These are phyloP conservation scores for Entomophthora muscae DNA, from an alignment of 371 early-diverging fungal genomes.

Conservation along the genomic window DNA sequence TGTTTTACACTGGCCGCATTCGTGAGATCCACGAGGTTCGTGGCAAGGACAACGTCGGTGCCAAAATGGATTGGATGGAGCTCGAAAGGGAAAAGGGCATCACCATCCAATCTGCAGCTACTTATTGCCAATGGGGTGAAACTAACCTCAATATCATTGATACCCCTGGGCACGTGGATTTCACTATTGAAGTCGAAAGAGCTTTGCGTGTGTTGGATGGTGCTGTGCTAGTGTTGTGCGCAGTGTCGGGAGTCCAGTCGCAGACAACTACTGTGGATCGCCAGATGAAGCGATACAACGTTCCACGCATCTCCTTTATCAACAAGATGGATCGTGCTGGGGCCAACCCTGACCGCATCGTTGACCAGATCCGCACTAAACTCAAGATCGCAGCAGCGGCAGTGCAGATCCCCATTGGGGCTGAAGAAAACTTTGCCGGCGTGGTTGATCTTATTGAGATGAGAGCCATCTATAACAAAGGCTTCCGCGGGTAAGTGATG, in stretches of 20 bases:
- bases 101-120: slow-evolving; percentile 82
- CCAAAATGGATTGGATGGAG: slow-evolving; percentile 98
- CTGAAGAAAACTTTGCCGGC: slow-evolving; percentile 73
- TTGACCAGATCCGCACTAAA: slow-evolving; percentile 52
- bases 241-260: slow-evolving; percentile 74
- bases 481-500: slow-evolving; percentile 52
- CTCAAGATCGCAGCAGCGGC: slow-evolving; percentile 81
- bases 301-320: slow-evolving; percentile 73
- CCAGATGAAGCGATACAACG: slow-evolving; percentile 79
- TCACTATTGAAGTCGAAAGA: slow-evolving; percentile 84
- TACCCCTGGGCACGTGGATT: slow-evolving; percentile 86
- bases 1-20: slow-evolving; percentile 92
- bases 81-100: slow-evolving; percentile 93
- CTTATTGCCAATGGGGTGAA: slow-evolving; percentile 66
- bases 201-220: slow-evolving; percentile 82
- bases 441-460: slow-evolving; percentile 82
- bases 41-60: slow-evolving; percentile 92
- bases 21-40: slow-evolving; percentile 93
- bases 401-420: slow-evolving; percentile 85
- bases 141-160: slow-evolving; percentile 78
- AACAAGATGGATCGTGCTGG: slow-evolving; percentile 89
- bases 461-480: slow-evolving; percentile 82
- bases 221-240: slow-evolving; percentile 69
- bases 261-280: slow-evolving; percentile 96
- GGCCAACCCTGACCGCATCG: slow-evolving; percentile 74